Conservation (phyloP, 2,329 filamentous ascomycete genomes). For the Sporothrix brasiliensis region DNA sequence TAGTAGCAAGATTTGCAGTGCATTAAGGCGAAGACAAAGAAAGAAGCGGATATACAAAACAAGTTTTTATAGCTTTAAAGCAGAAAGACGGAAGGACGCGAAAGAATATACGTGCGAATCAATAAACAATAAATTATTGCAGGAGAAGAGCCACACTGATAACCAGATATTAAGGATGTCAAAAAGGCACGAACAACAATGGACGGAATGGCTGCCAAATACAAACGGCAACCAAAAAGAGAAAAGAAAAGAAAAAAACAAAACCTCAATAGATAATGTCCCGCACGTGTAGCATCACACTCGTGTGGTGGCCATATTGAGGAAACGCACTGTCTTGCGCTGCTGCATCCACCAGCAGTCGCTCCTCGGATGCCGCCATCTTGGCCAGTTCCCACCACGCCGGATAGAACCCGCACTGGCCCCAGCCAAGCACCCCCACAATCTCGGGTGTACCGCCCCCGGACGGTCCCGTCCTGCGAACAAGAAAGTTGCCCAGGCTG, state of each 20-base stretch:
- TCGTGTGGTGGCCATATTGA: conserved; percentile 24
- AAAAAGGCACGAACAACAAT: no score
- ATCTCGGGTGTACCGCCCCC: conserved; percentile 23
- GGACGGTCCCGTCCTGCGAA: conserved; percentile 12
- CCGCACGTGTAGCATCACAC: conserved; percentile 31
- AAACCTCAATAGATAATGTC: conserved; percentile 27
- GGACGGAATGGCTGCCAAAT: no score
- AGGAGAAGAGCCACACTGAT: no score
- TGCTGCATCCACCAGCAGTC: conserved; percentile 23
- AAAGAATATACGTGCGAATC: no score
- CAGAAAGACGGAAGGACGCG: no score
- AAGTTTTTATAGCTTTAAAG: no score
- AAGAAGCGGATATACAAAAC: no score
- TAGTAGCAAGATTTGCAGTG: no score
- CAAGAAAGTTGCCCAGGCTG: conserved; percentile 30
- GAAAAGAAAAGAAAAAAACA: not conserved
- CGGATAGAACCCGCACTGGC: conserved; percentile 32
- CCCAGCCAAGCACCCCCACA: conserved; percentile 31
- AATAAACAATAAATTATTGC: no score
- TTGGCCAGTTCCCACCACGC: conserved; percentile 34
- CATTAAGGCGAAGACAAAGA: no score
- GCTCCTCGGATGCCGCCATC: conserved; percentile 30
- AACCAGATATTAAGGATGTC: no score
- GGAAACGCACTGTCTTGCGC: conserved; percentile 18
- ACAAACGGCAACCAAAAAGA: not conserved